Evolutionary conservation across 805 yeast genomes (phyloP).

Genomic region (Candida nonsorbophila): DNA sequence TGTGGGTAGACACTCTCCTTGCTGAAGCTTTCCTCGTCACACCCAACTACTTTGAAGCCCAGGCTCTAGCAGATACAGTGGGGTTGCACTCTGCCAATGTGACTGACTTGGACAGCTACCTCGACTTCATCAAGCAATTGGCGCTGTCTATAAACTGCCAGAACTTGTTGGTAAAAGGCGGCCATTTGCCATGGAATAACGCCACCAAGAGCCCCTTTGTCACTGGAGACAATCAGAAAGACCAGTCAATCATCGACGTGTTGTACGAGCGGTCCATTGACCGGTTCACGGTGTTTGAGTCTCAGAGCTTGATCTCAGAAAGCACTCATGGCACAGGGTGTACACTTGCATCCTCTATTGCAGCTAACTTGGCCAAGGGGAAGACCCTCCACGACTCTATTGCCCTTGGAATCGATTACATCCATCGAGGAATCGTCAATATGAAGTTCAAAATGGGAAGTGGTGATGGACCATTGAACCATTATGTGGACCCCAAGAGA

Average conservation of each 20-base stretch:
- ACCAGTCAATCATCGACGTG: conserved; percentile 44
- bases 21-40: conserved; percentile 59
- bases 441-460: conserved; percentile 41
- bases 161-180: conserved; percentile 72
- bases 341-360: conserved; percentile 75
- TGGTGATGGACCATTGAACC: conserved; percentile 77
- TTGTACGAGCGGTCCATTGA: conserved; percentile 41
- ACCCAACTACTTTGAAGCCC: conserved; percentile 72
- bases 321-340: conserved; percentile 91
- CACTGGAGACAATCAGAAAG: conserved; percentile 3
- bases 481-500: conserved; percentile 35
- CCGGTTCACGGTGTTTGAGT: conserved; percentile 39
- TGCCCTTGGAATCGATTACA: conserved; percentile 54
- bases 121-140: conserved; percentile 29
- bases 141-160: conserved; percentile 23
- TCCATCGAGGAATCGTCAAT: conserved; percentile 55
- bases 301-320: conserved; percentile 38
- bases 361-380: conserved; percentile 66
- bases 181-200: conserved; percentile 53
- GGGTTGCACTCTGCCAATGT: conserved; percentile 6
- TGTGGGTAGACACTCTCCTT: conserved; percentile 40
- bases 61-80: conserved; percentile 23
- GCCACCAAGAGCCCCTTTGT: conserved; percentile 8
- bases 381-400: conserved; percentile 43
- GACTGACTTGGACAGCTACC: conserved; percentile 1